A percentile compares a stretch with the other conserved stretches of the same genome.
Conservation (phyloP, 1,284 basidiomycete species). For the Golubevia sp. region DNA sequence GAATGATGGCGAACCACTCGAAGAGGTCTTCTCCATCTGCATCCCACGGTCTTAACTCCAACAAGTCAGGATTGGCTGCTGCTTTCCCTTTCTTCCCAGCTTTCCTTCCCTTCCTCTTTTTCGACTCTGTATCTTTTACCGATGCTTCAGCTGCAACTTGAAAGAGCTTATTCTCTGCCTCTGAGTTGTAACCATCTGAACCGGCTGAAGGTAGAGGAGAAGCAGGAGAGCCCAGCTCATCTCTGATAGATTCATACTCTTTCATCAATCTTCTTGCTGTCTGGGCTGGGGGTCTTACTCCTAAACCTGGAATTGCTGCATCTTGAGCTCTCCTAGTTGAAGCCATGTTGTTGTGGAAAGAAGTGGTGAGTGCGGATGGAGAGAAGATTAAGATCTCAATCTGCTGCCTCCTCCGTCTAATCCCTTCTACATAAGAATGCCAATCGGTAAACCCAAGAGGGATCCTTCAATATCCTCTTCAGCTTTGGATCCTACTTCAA, state of each 20-base stretch:
- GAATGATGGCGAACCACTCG: slow-evolving; percentile 44
- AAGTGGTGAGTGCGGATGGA: too few species aligned
- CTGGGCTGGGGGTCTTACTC: slow-evolving; percentile 7
- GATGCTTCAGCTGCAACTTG: neutral
- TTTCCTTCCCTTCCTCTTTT: neutral
- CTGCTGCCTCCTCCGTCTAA: neutral
- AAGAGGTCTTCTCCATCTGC: slow-evolving; percentile 40
- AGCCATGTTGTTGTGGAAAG: neutral
- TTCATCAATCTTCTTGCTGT: slow-evolving; percentile 33
- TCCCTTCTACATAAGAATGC: neutral
- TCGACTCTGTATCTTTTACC: neutral
- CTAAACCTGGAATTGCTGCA: neutral
- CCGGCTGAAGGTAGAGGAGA: slow-evolving; percentile 3
- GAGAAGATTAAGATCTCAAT: neutral
- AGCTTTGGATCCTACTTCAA: too few species aligned
- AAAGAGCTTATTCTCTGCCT: neutral
- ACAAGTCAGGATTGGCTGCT: slow-evolving; percentile 25
- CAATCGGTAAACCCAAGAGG: neutral
- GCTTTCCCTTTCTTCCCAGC: slow-evolving; percentile 8
- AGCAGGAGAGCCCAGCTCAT: slow-evolving; percentile 14
- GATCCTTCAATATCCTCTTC: neutral
- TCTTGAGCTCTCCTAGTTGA: neutral
- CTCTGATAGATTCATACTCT: slow-evolving; percentile 24
- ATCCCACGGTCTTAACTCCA: slow-evolving; percentile 41
- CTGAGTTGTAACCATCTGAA: neutral